Base-by-base conservation (phyloP, 1,284 basidiomycete species). In the Exobasidium cylindrosporum region DNA sequence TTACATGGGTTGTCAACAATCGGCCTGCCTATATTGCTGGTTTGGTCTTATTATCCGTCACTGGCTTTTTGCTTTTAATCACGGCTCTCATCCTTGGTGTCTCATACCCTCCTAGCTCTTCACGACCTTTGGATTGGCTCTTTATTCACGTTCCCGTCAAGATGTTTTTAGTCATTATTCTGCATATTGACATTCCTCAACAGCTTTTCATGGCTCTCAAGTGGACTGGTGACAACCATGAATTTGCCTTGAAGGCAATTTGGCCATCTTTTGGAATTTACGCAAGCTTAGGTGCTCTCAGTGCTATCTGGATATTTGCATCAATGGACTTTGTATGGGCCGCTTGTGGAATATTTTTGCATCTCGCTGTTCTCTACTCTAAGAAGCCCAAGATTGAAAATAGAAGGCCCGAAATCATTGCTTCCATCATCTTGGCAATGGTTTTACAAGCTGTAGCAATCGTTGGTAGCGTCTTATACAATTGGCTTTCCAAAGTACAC, bases 1-100 rank as follows among this genome's bases (percentile, higher is more conserved):
- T 93, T 45, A 83, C 87, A 66, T 93, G 89, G 86, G 89, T 91
- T 69, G 32, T 79, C 30, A 69, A 78, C 58, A 74, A 68, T 4
- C 66, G 58, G 3, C 43, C 54, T 17, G 64, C 73, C 4, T 71
- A 71, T 29, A 61, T 70, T 32, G 57, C 70, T 14, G 76, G 70
- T n/a, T 66, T 66, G 24, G 67, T 57, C 11, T 49, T 66, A 7
- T 61, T 79, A 1, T 66, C 63, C 5, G 54, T 72, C 44, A 69
- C 69, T 31, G 67, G 67, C 1, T 21, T 74, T 7, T 40, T 78
- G 17, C 63, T 76, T 1, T 61, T 76, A 35, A 63, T 70, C 59
- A 76, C 73, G 49, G 65, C 64, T 29, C 58, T 73, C 21, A 59
- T 76, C 28, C 61, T 74, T 14, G 69, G 63, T 7, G 56, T 73